phyloP scores from a whole-genome alignment of 495 filamentous ascomycete species.

The Diplogelasinospora grovesii region DNA sequence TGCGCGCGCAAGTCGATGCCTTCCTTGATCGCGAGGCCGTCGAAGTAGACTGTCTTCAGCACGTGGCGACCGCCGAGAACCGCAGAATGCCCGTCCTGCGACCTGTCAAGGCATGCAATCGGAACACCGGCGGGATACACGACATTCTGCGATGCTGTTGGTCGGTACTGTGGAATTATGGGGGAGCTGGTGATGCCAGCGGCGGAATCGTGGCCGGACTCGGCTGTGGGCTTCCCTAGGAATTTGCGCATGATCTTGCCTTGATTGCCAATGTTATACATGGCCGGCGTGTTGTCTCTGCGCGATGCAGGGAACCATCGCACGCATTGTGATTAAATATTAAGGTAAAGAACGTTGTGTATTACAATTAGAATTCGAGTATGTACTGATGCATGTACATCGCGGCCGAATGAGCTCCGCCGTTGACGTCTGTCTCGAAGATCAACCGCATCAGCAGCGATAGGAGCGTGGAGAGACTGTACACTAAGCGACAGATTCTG shows the following conservation, averaged over 20 bases:
- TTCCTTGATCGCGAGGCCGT: constrained; percentile 62
- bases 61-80: constrained; percentile 78
- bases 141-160: constrained; percentile 64
- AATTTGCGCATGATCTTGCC: constrained; percentile 48
- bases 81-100: constrained; percentile 66
- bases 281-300: constrained; percentile 7
- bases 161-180: constrained; percentile 40
- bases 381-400: too few relatives aligned
- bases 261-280: constrained; percentile 34
- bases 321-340: too few relatives aligned
- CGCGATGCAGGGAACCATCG: too few relatives aligned
- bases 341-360: too few relatives aligned
- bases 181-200: constrained; percentile 33
- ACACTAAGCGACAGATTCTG: too few relatives aligned
- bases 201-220: constrained; percentile 28
- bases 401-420: too few relatives aligned
- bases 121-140: constrained; percentile 66
- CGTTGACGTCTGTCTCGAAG: too few relatives aligned
- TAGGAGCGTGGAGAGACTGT: too few relatives aligned
- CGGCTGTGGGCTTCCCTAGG: constrained; percentile 37
- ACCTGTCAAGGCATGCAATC: constrained; percentile 71
- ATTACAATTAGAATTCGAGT: too few relatives aligned
- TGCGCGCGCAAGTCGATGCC: constrained; percentile 72
- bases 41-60: constrained; percentile 72
- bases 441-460: too few relatives aligned